A percentile compares a stretch with the other conserved stretches of the same genome.
Evolutionary conservation across 2,329 filamentous ascomycete species (phyloP).

Genomic region (Epicoccum nigrum): DNA sequence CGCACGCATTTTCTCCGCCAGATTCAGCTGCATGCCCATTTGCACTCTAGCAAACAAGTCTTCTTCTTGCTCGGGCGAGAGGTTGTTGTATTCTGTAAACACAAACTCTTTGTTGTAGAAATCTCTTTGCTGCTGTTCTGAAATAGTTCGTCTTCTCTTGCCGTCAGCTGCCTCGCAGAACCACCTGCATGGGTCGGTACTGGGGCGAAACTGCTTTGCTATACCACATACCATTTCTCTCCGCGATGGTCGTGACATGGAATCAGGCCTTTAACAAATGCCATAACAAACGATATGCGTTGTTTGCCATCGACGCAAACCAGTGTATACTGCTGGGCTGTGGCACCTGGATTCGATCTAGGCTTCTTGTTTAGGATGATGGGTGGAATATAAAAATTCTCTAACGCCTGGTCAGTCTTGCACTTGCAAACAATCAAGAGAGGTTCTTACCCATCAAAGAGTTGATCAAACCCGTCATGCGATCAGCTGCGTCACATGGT

Average conservation of each 20-base stretch:
- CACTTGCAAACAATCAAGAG: neutral
- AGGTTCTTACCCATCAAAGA: constrained; percentile 41
- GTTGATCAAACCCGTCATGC: constrained; percentile 44
- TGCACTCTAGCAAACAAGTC: constrained; percentile 58
- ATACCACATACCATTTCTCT: constrained; percentile 51
- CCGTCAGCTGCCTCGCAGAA: constrained; percentile 23
- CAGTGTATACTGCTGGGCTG: constrained; percentile 26
- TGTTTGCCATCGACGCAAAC: constrained; percentile 58
- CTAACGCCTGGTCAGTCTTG: constrained; percentile 18
- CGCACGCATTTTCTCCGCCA: constrained; percentile 56
- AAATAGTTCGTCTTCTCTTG: constrained; percentile 41
- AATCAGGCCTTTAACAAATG: constrained; percentile 54
- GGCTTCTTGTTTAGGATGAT: constrained; percentile 54
- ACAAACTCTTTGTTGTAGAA: constrained; percentile 52
- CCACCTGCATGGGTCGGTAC: constrained; percentile 29
- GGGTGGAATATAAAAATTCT: constrained; percentile 54
- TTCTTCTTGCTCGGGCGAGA: constrained; percentile 53
- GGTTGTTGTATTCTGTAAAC: constrained; percentile 51
- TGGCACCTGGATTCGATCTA: constrained; percentile 13
- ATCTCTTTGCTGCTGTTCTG: constrained; percentile 42
- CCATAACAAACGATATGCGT: constrained; percentile 53
- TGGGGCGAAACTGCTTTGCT: neutral
- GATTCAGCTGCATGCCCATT: constrained; percentile 52
- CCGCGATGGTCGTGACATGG: constrained; percentile 51
- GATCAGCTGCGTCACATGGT: constrained; percentile 26